These are phyloP conservation scores for Fusarium pseudoanthophilum DNA, from an alignment of 2,329 filamentous ascomycete genomes.

Conservation along the genomic window DNA sequence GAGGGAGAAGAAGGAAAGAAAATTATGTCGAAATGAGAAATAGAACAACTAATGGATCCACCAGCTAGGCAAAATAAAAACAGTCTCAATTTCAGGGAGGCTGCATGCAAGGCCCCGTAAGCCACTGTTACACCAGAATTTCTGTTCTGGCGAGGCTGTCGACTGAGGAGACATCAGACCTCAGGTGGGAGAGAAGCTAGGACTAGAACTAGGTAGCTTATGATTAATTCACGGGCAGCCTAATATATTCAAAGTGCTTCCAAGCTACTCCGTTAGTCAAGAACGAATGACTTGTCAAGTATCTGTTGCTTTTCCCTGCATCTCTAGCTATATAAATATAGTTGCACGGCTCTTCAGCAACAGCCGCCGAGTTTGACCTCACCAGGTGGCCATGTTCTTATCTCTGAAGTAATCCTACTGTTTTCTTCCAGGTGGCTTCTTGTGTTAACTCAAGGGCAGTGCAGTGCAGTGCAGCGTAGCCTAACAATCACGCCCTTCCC, in stretches of 20 bases:
- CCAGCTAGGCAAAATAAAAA: no score
- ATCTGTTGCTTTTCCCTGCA: fast-evolving
- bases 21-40: not conserved
- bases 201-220: not conserved
- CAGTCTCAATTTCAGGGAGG: not conserved
- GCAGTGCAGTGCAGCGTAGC: no score
- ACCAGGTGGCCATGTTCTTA: no score
- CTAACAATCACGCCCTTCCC: not conserved
- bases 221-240: no score
- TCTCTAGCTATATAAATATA: fast-evolving
- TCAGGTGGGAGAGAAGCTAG: not conserved
- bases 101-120: not conserved
- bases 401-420: not conserved
- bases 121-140: not conserved
- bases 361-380: not conserved
- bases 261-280: not conserved
- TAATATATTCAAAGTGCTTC: not conserved
- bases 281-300: no score
- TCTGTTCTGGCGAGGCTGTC: not conserved
- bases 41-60: not conserved
- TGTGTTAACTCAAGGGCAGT: not conserved
- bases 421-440: not conserved
- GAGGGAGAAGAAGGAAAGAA: not conserved
- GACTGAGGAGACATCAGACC: not conserved
- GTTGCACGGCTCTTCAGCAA: no score